Evolutionary conservation across 2,329 filamentous ascomycete species (phyloP), one percentile per base, ranked within the genome.

Genomic region (Aspergillus puulaauensis): DNA sequence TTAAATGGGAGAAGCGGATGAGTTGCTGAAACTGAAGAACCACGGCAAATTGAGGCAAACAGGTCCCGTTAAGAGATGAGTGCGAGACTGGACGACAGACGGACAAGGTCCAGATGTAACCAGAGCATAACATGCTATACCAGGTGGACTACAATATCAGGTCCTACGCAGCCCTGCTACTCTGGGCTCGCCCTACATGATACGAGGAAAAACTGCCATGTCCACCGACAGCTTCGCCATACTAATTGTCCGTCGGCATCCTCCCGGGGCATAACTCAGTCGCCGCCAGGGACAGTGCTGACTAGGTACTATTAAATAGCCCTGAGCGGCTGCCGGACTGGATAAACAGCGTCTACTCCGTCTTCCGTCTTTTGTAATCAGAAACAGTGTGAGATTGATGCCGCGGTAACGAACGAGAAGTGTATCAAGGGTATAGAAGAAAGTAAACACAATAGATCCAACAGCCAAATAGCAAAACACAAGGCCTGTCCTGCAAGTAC

Each of bases 201-300:
- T 65, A 65, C 63, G 63, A 64, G 63, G 63, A 63, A 64, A 63
- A 61, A 57, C 48, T 45, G 44, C 46, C 40, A 54, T 58, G 61
- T 52, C 61, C 63, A 59, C 61, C 51, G 47, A 48, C 48, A 35
- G 44, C 44, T 17, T 17, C 23, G 21, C 41, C 15, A 12, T 12
- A 19, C 24, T 45, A 57, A 49, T 57, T 57, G 56, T 57, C 56
- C 56, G 56, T 53, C 56, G 53, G 37, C 17, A 14, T 39, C 19
- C n/a, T 15, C 6, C 14, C 33, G 35, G n/a, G n/a, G 15, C 24
- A 31, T 9, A 31, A 31, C 27, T 31, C 27, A 31, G 27, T 31
- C 27, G 27, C 27, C n/a, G 21, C 31, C 45, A 54, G 51, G 51
- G 39, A 39, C 35, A 23, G 8, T 50, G 21, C 46, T 52, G 17